Base-by-base conservation (phyloP, 2,329 filamentous ascomycete genomes). In the Penicillium sp. region DNA sequence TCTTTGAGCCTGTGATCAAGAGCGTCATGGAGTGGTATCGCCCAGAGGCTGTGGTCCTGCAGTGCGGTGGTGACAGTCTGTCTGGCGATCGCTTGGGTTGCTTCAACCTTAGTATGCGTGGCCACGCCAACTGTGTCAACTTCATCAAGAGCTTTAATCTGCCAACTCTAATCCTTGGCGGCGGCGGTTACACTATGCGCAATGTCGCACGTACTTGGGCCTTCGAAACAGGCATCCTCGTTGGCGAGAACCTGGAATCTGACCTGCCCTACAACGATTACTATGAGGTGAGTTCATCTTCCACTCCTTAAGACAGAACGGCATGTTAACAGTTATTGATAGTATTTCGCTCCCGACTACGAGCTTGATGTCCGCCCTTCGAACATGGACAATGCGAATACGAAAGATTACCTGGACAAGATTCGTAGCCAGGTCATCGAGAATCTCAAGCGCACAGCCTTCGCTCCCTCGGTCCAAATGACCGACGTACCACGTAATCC, bases 231-330 rank as follows among this genome's bases (percentile, higher is more conserved):
- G 91, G 91, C 55, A 79, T 89, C 48, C 78, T 97, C 7, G 87
- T 96, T 16, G 87, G 87, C 23, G 82, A 90, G 50, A 79, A 87
- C 24, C 87, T 97, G 78, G 78, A 82, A 9, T 78, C 85, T 4
- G 84, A 87, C n/a, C 77, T 97, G 32, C 91, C 91, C 0, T 97
- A 89, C 69, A 97, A 95, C 54, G 91, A 97, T 73, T 97, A 97
- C 69, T 97, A 97, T 63, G 82, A 85, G 66, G 77, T 78, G 64
- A 59, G 69, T 35, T 26, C 6, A 24, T 4, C 10, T 27, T n/a
- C 31, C 36, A 16, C 16, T 8, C 38, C 36, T 35, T 6, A n/a
- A 29, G n/a, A 9, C n/a, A 26, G 10, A n/a, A 34, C 18, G n/a
- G 26, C 9, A 16, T 55, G 55, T 60, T 66, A 56, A 70, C 35